Evolutionary conservation across 331 rosid genomes (phyloP).

Genomic region (Rhamnella rubrinervis): DNA sequence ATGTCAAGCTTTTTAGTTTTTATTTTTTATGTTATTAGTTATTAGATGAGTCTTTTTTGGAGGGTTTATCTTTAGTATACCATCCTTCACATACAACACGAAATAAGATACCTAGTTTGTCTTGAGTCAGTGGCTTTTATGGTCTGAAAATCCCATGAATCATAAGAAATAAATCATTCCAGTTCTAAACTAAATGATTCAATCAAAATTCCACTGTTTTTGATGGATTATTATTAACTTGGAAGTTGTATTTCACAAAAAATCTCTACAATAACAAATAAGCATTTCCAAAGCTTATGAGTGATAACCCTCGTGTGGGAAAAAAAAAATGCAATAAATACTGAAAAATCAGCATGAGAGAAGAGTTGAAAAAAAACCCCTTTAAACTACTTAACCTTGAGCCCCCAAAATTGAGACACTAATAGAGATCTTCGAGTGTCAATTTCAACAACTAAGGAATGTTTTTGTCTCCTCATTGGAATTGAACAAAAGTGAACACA

Average conservation of each 20-base stretch:
- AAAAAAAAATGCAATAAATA: slow-evolving; percentile 11
- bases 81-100: no score
- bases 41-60: no score
- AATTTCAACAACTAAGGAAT: slow-evolving; percentile 12
- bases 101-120: no score
- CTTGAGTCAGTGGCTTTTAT: no score
- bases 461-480: slow-evolving; percentile 10
- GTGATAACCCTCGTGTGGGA: slow-evolving; percentile 6
- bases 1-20: no score
- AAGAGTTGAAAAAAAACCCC: slow-evolving; percentile 3
- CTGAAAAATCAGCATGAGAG: slow-evolving; percentile 17
- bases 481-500: neutral
- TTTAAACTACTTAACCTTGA: neutral
- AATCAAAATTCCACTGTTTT: no score
- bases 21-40: no score
- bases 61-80: no score
- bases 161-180: no score
- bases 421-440: slow-evolving; percentile 13
- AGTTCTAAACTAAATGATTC: no score
- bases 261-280: slow-evolving; percentile 8
- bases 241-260: slow-evolving; percentile 23
- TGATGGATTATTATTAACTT: slow-evolving; percentile 30
- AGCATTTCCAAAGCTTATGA: slow-evolving; percentile 16
- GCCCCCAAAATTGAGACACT: slow-evolving; percentile 16
- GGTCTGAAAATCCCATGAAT: no score